Conservation (phyloP, 768 basidiomycete species). For the Dioszegia crocea region DNA sequence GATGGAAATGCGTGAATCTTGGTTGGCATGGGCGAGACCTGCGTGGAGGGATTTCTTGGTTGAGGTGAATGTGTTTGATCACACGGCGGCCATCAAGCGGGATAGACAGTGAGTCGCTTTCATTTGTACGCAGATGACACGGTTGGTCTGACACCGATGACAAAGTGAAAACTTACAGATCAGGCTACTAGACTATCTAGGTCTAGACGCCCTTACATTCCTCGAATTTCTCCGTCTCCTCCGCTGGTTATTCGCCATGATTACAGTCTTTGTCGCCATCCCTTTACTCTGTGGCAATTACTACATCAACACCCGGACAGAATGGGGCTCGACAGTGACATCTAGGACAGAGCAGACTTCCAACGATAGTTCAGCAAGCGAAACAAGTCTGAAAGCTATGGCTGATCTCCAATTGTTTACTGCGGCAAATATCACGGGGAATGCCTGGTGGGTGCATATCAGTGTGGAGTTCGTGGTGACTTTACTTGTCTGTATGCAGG, state of each 20-base stretch:
- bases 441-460: slow-evolving; percentile 76
- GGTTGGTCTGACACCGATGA: neutral
- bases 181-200: slow-evolving; percentile 51
- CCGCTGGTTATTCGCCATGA: slow-evolving; percentile 52
- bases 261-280: slow-evolving; percentile 26
- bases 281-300: slow-evolving; percentile 31
- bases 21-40: slow-evolving; percentile 17
- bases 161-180: neutral
- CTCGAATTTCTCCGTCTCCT: slow-evolving; percentile 85
- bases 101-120: slow-evolving; percentile 15
- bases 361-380: neutral
- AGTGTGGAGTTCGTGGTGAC: slow-evolving; percentile 55
- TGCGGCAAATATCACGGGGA: slow-evolving; percentile 73
- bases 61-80: slow-evolving; percentile 13
- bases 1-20: neutral
- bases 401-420: slow-evolving; percentile 57
- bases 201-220: slow-evolving; percentile 87
- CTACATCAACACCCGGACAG: slow-evolving; percentile 30
- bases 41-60: slow-evolving; percentile 15
- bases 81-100: neutral
- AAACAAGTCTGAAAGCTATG: slow-evolving; percentile 8
- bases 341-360: neutral
- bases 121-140: too few relatives aligned
- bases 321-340: slow-evolving; percentile 14
- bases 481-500: slow-evolving; percentile 11